Evolutionary conservation across 306 rosid species (phyloP).

Genomic region (Prunus davidiana): DNA sequence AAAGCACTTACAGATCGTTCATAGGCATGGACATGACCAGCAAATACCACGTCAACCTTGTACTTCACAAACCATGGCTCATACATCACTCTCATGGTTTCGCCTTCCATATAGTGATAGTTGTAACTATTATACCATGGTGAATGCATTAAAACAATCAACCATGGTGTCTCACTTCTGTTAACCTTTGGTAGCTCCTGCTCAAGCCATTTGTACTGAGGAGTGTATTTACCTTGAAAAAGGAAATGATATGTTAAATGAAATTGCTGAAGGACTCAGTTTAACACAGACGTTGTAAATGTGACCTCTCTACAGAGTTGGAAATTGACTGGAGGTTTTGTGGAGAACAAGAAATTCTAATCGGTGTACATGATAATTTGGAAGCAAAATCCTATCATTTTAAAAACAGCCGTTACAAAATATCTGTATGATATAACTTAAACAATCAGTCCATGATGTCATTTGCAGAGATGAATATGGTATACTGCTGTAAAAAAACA

Average conservation of each 20-base stretch:
- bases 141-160: slow-evolving; percentile 52
- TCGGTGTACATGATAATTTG: background rate
- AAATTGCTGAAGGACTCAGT: background rate
- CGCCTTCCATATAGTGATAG: slow-evolving; percentile 77
- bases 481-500: background rate
- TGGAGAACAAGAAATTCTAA: no score
- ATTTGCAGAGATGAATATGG: no score
- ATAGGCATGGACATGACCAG: slow-evolving; percentile 95
- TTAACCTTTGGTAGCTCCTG: slow-evolving; percentile 49
- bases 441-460: no score
- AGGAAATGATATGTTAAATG: background rate
- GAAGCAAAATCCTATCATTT: background rate
- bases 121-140: slow-evolving; percentile 63
- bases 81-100: slow-evolving; percentile 76
- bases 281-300: background rate
- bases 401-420: no score
- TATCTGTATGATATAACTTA: no score
- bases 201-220: slow-evolving; percentile 48
- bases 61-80: slow-evolving; percentile 67
- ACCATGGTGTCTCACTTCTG: slow-evolving; percentile 55
- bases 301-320: background rate
- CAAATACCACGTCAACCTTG: slow-evolving; percentile 79
- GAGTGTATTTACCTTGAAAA: slow-evolving; percentile 48
- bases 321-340: no score
- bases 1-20: slow-evolving; percentile 70